Conservation (phyloP, 768 basidiomycete genomes). For the Russula foetens region DNA sequence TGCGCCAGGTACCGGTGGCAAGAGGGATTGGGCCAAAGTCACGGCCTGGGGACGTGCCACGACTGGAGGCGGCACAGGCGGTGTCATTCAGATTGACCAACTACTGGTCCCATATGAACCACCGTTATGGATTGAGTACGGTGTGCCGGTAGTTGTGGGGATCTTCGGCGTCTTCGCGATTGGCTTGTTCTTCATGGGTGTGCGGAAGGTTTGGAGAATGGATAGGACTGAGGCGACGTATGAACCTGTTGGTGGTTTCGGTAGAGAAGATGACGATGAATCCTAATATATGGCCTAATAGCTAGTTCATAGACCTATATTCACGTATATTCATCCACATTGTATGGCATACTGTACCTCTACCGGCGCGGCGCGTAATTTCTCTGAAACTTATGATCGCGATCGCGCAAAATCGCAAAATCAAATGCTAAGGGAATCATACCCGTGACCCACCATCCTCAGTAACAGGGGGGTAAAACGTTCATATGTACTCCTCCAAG, state of each 20-base stretch:
- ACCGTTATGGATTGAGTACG: constrained; percentile 75
- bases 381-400: too few species aligned
- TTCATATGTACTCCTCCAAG: too few species aligned
- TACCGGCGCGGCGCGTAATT: too few species aligned
- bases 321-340: not conserved
- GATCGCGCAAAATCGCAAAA: too few species aligned
- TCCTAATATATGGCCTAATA: constrained; percentile 21
- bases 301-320: constrained; percentile 5
- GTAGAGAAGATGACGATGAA: constrained; percentile 42
- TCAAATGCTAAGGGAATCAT: too few species aligned
- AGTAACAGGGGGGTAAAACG: too few species aligned
- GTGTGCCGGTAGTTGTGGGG: constrained; percentile 57
- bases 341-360: not conserved
- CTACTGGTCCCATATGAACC: constrained; percentile 82
- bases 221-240: constrained; percentile 83
- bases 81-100: constrained; percentile 81
- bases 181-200: constrained; percentile 64
- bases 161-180: constrained; percentile 52
- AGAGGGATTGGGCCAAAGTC: constrained; percentile 56
- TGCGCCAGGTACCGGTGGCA: constrained; percentile 55
- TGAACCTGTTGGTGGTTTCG: constrained; percentile 82
- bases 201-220: constrained; percentile 58
- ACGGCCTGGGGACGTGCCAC: constrained; percentile 73
- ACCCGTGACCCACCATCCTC: too few species aligned
- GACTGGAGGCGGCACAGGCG: constrained; percentile 64